Base-by-base conservation (phyloP, 129 eudicot species). In the Centrapalus pauciflorus region DNA sequence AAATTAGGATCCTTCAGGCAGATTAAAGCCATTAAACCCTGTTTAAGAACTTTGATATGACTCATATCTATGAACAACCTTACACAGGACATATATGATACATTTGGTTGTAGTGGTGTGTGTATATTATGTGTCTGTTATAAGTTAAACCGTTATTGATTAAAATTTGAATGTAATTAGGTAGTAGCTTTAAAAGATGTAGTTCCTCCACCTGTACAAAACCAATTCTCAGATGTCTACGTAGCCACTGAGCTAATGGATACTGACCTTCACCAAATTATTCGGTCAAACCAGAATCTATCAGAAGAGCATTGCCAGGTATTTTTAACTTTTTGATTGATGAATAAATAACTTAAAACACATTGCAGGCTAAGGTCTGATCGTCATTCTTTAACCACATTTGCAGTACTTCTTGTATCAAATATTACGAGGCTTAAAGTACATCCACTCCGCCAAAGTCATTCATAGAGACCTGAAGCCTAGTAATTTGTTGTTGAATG, bases 241-340 rank as follows among this genome's bases (percentile, higher is more conserved):
- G 76, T 87, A 26, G 90, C 83, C 59, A 87, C 77, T 0, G 97
- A 90, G 77, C 86, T 90, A 16, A 90, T 90, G 97, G 97, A 90
- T 67, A 87, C 97, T 20, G 97, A 90, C 76, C 97, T 90, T 76
- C 97, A 90, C 71, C 97, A 87, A 81, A 90, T 90, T 23, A 90
- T 90, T 1, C 80, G 93, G 7, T 90, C 97, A n/a, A 84, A 90
- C 58, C 97, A 90, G 75, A 80, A 67, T 57, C 62, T 90, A 64
- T 87, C 97, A 2, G 95, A 90, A 66, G 97, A 90, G 43, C 97
- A 90, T 68, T 90, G 88, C 63, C 97, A 90, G 88, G 97, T 90
- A 68, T 33, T 58, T 33, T 70, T 1, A 37, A 25, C 3, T n/a
- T 11, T n/a, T 10, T 11, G 5, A 20, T 41, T 1, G 17, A 52